phyloP scores from a whole-genome alignment of 768 basidiomycete genomes.

The Panus rudis region DNA sequence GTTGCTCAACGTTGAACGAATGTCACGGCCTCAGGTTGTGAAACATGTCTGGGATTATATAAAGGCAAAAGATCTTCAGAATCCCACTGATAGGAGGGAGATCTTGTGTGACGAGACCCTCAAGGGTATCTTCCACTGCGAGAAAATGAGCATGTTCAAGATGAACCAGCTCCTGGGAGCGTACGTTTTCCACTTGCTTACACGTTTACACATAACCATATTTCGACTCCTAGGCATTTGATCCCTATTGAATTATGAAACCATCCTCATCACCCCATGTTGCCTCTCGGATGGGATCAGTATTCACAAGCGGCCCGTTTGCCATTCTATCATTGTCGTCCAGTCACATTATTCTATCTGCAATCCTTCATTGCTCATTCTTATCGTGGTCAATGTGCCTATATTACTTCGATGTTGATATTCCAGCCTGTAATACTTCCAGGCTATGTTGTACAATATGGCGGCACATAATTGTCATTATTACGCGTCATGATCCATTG shows the following conservation, averaged over 20 bases:
- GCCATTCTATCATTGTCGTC: too few species aligned
- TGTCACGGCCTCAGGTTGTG: slow-evolving; percentile 86
- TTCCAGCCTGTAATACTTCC: background rate
- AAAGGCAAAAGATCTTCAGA: slow-evolving; percentile 74
- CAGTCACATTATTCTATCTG: too few species aligned
- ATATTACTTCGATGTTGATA: slow-evolving; percentile 1
- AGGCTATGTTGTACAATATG: background rate
- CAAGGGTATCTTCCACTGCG: slow-evolving; percentile 68
- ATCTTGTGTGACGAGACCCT: slow-evolving; percentile 77
- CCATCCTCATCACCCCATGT: slow-evolving; percentile 15
- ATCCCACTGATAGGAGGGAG: slow-evolving; percentile 75
- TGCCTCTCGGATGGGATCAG: too few species aligned
- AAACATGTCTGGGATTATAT: slow-evolving; percentile 90
- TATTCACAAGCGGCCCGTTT: too few species aligned
- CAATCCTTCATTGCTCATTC: too few species aligned
- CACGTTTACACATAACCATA: background rate
- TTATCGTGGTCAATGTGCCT: background rate
- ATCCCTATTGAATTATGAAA: slow-evolving; percentile 3
- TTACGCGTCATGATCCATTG: too few species aligned
- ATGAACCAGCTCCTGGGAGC: slow-evolving; percentile 90
- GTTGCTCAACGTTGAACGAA: slow-evolving; percentile 55
- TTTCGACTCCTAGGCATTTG: too few species aligned
- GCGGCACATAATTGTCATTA: too few species aligned
- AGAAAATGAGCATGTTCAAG: slow-evolving; percentile 87
- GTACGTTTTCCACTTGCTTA: too few species aligned